phyloP scores from a whole-genome alignment of 2,329 filamentous ascomycete genomes.

The Nectriaceae sp. region DNA sequence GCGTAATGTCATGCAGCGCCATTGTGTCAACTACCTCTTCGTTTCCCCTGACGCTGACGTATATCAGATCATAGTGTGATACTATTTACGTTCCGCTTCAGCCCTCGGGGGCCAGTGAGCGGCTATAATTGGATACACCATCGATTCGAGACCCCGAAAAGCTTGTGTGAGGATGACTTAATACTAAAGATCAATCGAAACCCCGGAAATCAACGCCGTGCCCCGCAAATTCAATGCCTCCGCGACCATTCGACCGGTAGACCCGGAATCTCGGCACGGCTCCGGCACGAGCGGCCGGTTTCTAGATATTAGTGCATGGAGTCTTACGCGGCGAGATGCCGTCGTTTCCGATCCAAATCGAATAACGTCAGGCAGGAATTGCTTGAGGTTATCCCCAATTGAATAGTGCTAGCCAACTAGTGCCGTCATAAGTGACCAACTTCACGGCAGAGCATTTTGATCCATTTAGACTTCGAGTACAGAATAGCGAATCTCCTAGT shows the following conservation, averaged over 20 bases:
- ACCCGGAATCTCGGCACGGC: constrained; percentile 10
- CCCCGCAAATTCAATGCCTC: not conserved
- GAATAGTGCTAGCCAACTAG: no score
- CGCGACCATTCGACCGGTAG: not conserved
- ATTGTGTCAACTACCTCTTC: not conserved
- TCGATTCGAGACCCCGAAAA: not conserved
- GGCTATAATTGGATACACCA: not conserved
- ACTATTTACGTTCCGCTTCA: not conserved
- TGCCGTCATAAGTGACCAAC: no score
- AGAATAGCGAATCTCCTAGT: no score
- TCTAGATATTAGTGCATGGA: constrained; percentile 2
- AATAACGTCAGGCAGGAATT: no score
- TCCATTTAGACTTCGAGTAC: no score
- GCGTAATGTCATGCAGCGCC: not conserved
- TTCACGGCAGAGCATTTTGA: no score
- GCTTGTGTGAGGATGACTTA: not conserved
- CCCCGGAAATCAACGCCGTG: constrained; percentile 1
- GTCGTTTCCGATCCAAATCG: not conserved
- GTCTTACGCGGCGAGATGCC: not conserved
- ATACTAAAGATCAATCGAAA: not conserved
- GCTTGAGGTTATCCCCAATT: no score
- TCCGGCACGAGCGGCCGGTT: not conserved
- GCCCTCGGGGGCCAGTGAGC: not conserved
- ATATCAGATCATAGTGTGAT: not conserved
- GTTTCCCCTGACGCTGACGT: not conserved